These are phyloP conservation scores for Pichia terricola DNA, from an alignment of 1,139 yeast species.

Conservation along the genomic window DNA sequence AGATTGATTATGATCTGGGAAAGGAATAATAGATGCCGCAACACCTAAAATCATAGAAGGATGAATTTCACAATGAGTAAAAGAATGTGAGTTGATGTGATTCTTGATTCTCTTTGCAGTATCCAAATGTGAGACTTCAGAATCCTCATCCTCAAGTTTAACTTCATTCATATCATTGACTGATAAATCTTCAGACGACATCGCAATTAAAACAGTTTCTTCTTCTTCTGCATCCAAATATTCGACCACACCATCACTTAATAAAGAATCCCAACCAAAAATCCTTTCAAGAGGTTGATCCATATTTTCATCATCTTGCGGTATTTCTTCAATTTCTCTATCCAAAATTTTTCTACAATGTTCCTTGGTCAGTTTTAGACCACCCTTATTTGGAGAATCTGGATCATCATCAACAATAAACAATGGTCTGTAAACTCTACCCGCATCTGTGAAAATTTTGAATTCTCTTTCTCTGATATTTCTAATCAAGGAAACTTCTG, in stretches of 20 bases:
- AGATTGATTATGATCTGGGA: conserved; percentile 99
- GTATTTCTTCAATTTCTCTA: conserved; percentile 44
- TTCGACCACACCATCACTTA: conserved; percentile 81
- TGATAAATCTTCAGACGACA: conserved; percentile 91
- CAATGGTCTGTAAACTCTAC: conserved; percentile 92
- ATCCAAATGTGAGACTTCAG: conserved; percentile 41
- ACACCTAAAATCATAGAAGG: conserved; percentile 98
- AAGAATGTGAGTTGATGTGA: conserved; percentile 50
- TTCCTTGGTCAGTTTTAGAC: conserved; percentile 73
- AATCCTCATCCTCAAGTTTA: conserved; percentile 31
- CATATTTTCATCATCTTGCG: conserved; percentile 46
- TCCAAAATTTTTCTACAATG: conserved; percentile 66
- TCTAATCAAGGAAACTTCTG: conserved; percentile 94
- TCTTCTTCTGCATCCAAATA: conserved; percentile 97
- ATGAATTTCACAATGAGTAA: conserved; percentile 98
- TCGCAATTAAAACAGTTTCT: conserved; percentile 95
- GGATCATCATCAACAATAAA: conserved; percentile 84
- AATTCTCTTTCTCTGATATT: conserved; percentile 95
- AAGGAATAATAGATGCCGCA: conserved; percentile 97
- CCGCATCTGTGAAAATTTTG: conserved; percentile 95
- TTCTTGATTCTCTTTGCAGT: conserved; percentile 83
- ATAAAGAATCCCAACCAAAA: conserved; percentile 79
- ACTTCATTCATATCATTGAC: conserved; percentile 42
- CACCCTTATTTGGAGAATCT: conserved; percentile 62
- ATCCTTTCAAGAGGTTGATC: conserved; percentile 33